These are phyloP conservation scores for Eucalyptus pauciflora DNA, from an alignment of 345 rosid genomes.

Conservation along the genomic window DNA sequence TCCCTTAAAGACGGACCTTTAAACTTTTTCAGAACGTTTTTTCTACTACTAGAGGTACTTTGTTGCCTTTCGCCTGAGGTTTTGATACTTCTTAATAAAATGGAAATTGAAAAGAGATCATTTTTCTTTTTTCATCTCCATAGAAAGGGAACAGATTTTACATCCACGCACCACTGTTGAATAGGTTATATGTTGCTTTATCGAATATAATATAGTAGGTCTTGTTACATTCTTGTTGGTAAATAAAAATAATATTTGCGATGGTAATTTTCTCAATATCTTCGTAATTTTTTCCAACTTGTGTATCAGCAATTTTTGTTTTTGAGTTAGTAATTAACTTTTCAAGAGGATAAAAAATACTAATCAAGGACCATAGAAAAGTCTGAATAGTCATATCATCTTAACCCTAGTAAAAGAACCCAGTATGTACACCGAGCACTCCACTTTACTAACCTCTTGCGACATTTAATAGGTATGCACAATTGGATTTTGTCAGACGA, in stretches of 20 bases:
- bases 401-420: not conserved
- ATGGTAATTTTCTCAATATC: not conserved
- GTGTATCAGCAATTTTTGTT: not conserved
- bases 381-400: not conserved
- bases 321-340: not conserved
- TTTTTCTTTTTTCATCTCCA: too few species aligned
- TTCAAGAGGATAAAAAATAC: not conserved
- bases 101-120: accelerated
- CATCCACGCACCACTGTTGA: accelerated
- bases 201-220: not conserved
- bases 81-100: not conserved
- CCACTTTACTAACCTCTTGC: not conserved
- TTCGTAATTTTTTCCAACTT: not conserved
- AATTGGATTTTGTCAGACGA: not conserved
- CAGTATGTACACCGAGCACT: not conserved
- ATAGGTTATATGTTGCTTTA: not conserved
- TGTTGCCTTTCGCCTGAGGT: not conserved
- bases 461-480: not conserved
- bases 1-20: not conserved
- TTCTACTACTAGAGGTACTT: not conserved
- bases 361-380: not conserved
- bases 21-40: not conserved
- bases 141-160: not conserved
- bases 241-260: not conserved
- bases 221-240: not conserved